Conservation (phyloP, 768 basidiomycete species). For the Phlebiopsis gigantea region DNA sequence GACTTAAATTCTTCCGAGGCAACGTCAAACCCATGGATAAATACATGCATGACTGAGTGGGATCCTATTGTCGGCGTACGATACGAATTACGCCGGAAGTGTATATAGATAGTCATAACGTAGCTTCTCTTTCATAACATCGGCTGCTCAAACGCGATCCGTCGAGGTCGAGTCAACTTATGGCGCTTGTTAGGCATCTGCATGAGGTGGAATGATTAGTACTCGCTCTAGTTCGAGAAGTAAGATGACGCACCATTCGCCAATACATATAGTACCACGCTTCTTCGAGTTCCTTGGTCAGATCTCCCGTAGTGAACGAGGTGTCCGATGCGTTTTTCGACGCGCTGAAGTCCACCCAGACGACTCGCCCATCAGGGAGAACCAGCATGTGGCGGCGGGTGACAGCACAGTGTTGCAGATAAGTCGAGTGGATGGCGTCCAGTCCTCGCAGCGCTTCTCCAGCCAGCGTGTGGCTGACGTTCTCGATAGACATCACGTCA, state of each 20-base stretch:
- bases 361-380: background rate
- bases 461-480: background rate
- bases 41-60: too few species aligned
- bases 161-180: background rate
- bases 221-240: background rate
- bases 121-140: background rate
- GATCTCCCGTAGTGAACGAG: background rate
- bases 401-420: background rate
- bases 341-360: slow-evolving; percentile 1
- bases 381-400: background rate
- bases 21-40: too few species aligned
- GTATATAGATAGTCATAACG: too few species aligned
- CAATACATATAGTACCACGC: background rate
- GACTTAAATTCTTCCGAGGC: too few species aligned
- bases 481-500: background rate
- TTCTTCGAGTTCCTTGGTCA: background rate
- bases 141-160: background rate
- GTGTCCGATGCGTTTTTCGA: background rate
- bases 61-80: too few species aligned
- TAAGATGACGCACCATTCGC: background rate
- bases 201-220: background rate
- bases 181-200: background rate
- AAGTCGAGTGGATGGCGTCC: background rate
- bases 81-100: too few species aligned
- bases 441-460: background rate